Percentiles rank a stretch among this genome's conserved stretches.
phyloP scores from a whole-genome alignment of 2,329 filamentous ascomycete species.

The Trichoderma aggressivum region DNA sequence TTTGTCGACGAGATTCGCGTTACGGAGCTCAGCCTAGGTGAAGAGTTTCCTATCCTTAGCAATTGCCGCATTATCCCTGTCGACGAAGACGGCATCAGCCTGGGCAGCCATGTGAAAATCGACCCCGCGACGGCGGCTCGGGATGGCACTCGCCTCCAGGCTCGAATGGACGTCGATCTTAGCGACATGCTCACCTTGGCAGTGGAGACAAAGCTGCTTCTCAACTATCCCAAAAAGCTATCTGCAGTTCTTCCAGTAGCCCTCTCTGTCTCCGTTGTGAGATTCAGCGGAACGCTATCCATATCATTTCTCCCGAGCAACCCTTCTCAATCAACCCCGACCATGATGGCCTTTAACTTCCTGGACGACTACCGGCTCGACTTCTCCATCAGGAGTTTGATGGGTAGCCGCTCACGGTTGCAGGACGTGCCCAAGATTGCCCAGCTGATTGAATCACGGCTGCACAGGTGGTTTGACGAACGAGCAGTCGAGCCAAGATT shows the following conservation, averaged over 20 bases:
- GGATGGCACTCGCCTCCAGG: conserved; percentile 77
- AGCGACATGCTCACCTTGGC: conserved; percentile 94
- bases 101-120: conserved; percentile 50
- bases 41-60: conserved; percentile 98
- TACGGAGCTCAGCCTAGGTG: conserved; percentile 88
- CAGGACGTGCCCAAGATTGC: conserved; percentile 89
- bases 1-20: conserved; percentile 93
- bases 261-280: conserved; percentile 82
- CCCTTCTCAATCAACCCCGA: conserved; percentile 65
- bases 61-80: conserved; percentile 96
- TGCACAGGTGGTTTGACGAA: conserved; percentile 87
- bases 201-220: conserved; percentile 85
- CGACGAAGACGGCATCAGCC: conserved; percentile 67
- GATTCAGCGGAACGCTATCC: conserved; percentile 91
- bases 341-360: conserved; percentile 93
- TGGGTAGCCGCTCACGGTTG: conserved; percentile 74
- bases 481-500: conserved; percentile 81
- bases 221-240: conserved; percentile 90
- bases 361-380: conserved; percentile 83
- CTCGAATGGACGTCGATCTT: conserved; percentile 93
- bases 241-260: conserved; percentile 90
- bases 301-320: conserved; percentile 86
- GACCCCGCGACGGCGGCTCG: conserved; percentile 51
- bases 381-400: conserved; percentile 73
- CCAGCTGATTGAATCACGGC: conserved; percentile 72